These are phyloP conservation scores for Saururus chinensis DNA, from an alignment of 164 flowering plant genomes.

Conservation along the genomic window DNA sequence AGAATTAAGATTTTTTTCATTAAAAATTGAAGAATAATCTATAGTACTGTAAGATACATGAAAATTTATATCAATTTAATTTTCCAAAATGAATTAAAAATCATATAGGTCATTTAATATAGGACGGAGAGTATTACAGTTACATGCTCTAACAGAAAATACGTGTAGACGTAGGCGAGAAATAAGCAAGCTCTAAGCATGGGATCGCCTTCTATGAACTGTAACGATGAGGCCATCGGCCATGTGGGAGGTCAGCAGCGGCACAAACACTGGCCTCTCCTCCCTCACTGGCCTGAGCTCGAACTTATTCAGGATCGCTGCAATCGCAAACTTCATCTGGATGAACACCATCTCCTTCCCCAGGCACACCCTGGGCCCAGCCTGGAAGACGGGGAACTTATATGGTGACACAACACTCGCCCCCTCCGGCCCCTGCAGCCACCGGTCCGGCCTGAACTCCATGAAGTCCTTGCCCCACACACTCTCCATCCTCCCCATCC, in stretches of 20 bases:
- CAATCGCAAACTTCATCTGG: conserved; percentile 76
- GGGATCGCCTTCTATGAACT: conserved; percentile 6
- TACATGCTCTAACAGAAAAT: too few species aligned
- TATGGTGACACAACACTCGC: conserved; percentile 21
- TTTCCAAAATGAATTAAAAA: too few species aligned
- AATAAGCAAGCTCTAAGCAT: neutral
- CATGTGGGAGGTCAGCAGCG: conserved; percentile 55
- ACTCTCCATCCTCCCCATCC: conserved; percentile 81
- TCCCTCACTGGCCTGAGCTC: conserved; percentile 26
- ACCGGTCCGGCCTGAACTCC: conserved; percentile 64
- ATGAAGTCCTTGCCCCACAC: conserved; percentile 46
- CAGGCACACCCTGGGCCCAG: conserved; percentile 72
- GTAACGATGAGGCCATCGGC: conserved; percentile 45
- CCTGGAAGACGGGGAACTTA: conserved; percentile 59
- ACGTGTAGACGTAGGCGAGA: too few species aligned
- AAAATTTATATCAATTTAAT: too few species aligned
- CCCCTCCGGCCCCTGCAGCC: conserved; percentile 29
- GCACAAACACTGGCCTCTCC: conserved; percentile 31
- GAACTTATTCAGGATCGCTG: conserved; percentile 49
- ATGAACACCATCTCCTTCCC: conserved; percentile 84
- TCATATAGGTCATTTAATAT: too few species aligned
- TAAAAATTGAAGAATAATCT: too few species aligned
- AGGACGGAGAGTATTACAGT: too few species aligned
- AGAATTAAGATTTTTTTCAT: too few species aligned
- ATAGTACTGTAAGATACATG: too few species aligned